Evolutionary conservation across 345 rosid genomes (phyloP), one percentile per base, ranked within the genome.

Genomic region (Dovyalis caffra): DNA sequence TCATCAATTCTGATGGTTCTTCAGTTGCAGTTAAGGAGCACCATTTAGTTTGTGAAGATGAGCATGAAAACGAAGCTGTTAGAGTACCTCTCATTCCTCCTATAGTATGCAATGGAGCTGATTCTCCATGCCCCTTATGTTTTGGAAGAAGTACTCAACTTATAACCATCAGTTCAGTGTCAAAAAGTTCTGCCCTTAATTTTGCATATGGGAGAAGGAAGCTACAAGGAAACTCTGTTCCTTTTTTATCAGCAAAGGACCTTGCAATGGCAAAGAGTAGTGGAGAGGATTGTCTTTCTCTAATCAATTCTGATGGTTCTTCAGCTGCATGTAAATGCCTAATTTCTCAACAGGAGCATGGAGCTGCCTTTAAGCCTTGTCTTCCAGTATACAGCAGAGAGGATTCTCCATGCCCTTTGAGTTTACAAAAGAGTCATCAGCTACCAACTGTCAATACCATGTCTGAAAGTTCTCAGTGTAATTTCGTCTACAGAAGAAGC

Each of bases 1-100:
- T 51, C 8, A 51, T 51, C 9, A 51, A 9, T 51, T 51, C 6
- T 8, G n/a, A 51, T 51, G 57, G 23, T 20, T 23, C 79, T 83
- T 80, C 86, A 56, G 72, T 67, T 76, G 77, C 79, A 25, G 67
- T 74, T 57, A 73, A 82, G 76, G 87, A 82, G 56, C 83, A 34
- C n/a, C 67, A 70, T 72, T 63, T 72, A 71, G 71, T 71, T 70
- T 77, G 83, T 78, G 74, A 62, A 64, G 69, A 31, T 58, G 71
- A 34, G 60, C 71, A 58, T 57, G 75, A 45, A 72, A 73, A 66
- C 61, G 83, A 66, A 72, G 70, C 74, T 70, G 57, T 58, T 81
- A 77, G 62, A 72, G 76, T 58, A 38, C 26, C 77, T 76, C 14
- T 68, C 23, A 43, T 61, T 32, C 81, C 81, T 66, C 68, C 68